Conservation (phyloP, 495 filamentous ascomycete species). For the Penicillium lagena region DNA sequence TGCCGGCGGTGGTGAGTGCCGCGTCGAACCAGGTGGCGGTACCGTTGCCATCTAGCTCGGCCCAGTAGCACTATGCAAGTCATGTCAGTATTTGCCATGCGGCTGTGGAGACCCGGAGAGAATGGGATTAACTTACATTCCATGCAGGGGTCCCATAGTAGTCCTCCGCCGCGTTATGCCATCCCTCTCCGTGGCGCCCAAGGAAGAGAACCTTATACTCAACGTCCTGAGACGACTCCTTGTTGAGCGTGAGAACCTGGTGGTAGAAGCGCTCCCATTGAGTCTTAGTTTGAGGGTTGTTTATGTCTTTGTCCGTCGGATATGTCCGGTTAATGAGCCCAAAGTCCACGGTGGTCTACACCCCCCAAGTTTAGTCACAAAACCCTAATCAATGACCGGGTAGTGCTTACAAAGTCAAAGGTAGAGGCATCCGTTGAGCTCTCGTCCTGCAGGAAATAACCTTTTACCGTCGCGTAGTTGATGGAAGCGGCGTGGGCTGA, state of each 20-base stretch:
- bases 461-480: slow-evolving; percentile 58
- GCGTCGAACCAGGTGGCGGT: slow-evolving; percentile 66
- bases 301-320: slow-evolving; percentile 34
- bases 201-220: slow-evolving; percentile 66
- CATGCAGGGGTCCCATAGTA: slow-evolving; percentile 64
- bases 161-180: slow-evolving; percentile 57
- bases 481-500: slow-evolving; percentile 25
- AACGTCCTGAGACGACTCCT: slow-evolving; percentile 31
- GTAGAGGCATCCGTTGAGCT: slow-evolving; percentile 50
- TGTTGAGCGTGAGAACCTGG: slow-evolving; percentile 51
- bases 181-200: slow-evolving; percentile 66
- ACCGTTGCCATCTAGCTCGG: slow-evolving; percentile 59
- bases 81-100: neutral
- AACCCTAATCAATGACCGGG: neutral
- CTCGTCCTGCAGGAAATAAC: slow-evolving; percentile 68
- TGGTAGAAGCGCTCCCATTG: slow-evolving; percentile 47
- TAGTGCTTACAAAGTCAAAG: slow-evolving; percentile 57
- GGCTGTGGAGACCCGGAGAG: neutral
- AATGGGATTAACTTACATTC: slow-evolving; percentile 43
- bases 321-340: slow-evolving; percentile 59
- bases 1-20: slow-evolving; percentile 53
- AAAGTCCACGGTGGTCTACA: slow-evolving; percentile 56
- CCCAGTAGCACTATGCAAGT: slow-evolving; percentile 60
- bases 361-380: neutral
- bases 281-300: neutral